Evolutionary conservation across 257 asterid species (phyloP).

Genomic region (Thymus quinquecostatus): DNA sequence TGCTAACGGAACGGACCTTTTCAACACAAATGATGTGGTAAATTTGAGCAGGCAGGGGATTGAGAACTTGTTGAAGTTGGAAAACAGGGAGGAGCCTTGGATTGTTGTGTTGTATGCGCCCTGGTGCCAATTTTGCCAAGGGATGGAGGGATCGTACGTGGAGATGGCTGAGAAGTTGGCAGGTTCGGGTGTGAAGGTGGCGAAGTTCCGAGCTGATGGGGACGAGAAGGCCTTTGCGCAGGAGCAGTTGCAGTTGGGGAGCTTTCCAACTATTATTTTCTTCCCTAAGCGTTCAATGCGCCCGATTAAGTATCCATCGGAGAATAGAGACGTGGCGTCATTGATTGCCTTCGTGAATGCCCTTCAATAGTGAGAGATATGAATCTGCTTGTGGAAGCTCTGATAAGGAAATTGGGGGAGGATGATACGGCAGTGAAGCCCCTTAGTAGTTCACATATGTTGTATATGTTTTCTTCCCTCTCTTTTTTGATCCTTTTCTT

Average conservation of each 20-base stretch:
- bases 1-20: conserved; percentile 38
- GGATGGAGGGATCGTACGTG: conserved; percentile 72
- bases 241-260: conserved; percentile 64
- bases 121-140: conserved; percentile 93
- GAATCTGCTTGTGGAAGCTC: no score
- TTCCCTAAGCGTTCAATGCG: conserved; percentile 69
- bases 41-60: conserved; percentile 70
- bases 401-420: no score
- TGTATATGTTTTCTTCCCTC: not conserved
- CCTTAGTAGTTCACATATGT: not conserved
- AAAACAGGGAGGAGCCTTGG: conserved; percentile 74
- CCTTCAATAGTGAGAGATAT: not conserved
- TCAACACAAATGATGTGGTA: conserved; percentile 36
- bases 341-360: conserved; percentile 80
- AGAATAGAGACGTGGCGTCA: conserved; percentile 80
- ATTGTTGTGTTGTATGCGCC: conserved; percentile 84
- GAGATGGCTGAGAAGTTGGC: conserved; percentile 68
- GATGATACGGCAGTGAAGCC: not conserved
- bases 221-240: conserved; percentile 79
- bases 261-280: conserved; percentile 78
- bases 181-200: conserved; percentile 77
- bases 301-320: conserved; percentile 73
- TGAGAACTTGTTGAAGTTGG: conserved; percentile 71
- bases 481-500: not conserved
- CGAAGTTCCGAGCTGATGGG: conserved; percentile 81